Percentiles rank a stretch among this genome's conserved stretches.
These are phyloP conservation scores for Populus deltoides DNA, from an alignment of 345 rosid species.

Conservation along the genomic window DNA sequence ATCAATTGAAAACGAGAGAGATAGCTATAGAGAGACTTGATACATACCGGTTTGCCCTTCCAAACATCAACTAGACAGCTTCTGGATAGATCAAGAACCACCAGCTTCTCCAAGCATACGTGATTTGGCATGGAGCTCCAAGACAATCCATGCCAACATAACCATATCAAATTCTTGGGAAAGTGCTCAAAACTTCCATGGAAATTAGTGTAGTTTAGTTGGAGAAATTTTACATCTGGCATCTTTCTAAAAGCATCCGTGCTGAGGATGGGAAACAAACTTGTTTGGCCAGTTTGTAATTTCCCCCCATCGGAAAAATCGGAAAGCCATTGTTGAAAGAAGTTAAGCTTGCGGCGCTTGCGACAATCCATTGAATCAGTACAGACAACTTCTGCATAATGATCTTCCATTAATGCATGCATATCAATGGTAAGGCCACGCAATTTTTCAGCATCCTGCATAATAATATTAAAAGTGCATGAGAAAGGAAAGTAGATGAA, in stretches of 20 bases:
- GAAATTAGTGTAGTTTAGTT: neutral
- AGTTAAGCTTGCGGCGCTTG: no score
- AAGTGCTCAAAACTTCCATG: neutral
- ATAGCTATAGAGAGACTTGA: no score
- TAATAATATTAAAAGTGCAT: neutral
- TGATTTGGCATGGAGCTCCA: neutral
- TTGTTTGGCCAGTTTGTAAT: neutral
- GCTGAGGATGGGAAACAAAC: neutral
- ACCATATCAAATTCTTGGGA: neutral
- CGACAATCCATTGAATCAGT: no score
- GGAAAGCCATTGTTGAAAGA: neutral
- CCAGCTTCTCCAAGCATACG: no score
- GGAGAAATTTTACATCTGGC: neutral
- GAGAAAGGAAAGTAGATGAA: neutral
- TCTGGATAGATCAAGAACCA: no score
- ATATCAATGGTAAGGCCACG: no score
- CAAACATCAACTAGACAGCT: no score
- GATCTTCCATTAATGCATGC: no score
- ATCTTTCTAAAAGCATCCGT: neutral
- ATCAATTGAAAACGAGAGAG: no score
- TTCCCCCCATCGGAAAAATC: neutral
- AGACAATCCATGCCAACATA: neutral
- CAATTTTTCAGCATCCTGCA: neutral
- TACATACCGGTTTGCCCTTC: no score
- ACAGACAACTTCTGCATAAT: no score